phyloP scores from a whole-genome alignment of 176 grass and related monocot genomes.

The Oryza glumipatula region DNA sequence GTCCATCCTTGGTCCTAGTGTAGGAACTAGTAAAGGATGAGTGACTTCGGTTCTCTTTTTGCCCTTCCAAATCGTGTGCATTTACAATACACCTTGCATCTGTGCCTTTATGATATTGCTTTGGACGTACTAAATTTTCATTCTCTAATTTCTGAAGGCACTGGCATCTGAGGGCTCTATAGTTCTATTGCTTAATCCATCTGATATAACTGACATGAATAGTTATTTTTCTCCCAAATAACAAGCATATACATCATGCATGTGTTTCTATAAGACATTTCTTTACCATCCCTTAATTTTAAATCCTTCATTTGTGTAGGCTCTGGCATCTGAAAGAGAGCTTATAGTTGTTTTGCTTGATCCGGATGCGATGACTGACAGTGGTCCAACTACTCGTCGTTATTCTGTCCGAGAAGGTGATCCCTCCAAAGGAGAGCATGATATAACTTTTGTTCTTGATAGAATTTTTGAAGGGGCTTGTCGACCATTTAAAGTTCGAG shows the following conservation, averaged over 20 bases:
- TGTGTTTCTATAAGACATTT: constrained; percentile 20
- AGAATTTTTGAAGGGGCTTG: constrained; percentile 99
- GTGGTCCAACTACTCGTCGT: constrained; percentile 52
- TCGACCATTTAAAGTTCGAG: constrained; percentile 95
- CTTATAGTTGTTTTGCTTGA: constrained; percentile 80
- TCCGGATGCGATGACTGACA: constrained; percentile 72
- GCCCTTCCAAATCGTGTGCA: background rate
- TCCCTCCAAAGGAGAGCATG: constrained; percentile 65
- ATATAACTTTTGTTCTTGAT: constrained; percentile 84
- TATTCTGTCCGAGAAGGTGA: constrained; percentile 66
- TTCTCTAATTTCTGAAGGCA: background rate
- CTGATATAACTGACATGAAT: background rate
- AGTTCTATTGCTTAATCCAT: background rate
- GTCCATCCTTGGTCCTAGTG: constrained; percentile 22
- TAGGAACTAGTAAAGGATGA: constrained; percentile 5
- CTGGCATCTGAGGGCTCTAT: background rate
- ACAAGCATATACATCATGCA: constrained; percentile 3
- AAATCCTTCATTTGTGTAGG: constrained; percentile 53
- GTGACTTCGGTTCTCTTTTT: background rate
- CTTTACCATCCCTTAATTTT: constrained; percentile 27
- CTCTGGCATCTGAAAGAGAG: constrained; percentile 97
- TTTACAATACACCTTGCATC: background rate
- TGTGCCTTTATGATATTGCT: background rate
- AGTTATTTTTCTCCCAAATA: background rate
- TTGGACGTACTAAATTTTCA: background rate